phyloP scores from a whole-genome alignment of 129 eudicot genomes.

The Centrapalus pauciflorus region DNA sequence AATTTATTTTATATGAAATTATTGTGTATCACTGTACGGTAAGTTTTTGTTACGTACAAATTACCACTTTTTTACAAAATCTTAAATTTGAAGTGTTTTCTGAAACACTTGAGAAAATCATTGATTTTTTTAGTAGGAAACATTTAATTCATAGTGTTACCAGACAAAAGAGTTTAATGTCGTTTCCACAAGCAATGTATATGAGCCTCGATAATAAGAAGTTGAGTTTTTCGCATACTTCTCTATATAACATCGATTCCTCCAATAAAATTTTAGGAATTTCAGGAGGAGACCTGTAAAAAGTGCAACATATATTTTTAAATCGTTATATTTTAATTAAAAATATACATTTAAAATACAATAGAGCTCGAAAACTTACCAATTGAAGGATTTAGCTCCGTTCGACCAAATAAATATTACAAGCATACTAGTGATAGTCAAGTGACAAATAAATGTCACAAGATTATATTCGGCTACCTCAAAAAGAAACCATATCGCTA shows the following conservation, averaged over 20 bases:
- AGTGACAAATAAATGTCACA: conserved; percentile 46
- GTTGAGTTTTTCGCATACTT: conserved; percentile 24
- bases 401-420: conserved; percentile 56
- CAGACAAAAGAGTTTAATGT: conserved; percentile 39
- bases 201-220: conserved; percentile 24
- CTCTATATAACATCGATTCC: conserved; percentile 32
- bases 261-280: conserved; percentile 34
- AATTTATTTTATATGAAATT: too few relatives aligned
- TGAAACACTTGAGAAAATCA: too few relatives aligned
- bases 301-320: neutral
- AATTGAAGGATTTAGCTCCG: conserved; percentile 37
- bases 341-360: neutral
- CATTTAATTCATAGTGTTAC: conserved; percentile 17
- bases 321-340: neutral
- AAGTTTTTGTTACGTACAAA: too few relatives aligned
- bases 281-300: conserved; percentile 51
- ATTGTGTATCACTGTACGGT: too few relatives aligned
- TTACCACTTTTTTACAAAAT: too few relatives aligned
- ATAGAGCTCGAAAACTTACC: conserved; percentile 30
- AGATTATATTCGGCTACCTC: conserved; percentile 53
- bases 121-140: neutral
- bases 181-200: conserved; percentile 51
- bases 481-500: conserved; percentile 52
- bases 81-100: too few relatives aligned
- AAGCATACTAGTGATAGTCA: conserved; percentile 53